Evolutionary conservation across 441 rosid species (phyloP).

Genomic region (Gossypium aridum): DNA sequence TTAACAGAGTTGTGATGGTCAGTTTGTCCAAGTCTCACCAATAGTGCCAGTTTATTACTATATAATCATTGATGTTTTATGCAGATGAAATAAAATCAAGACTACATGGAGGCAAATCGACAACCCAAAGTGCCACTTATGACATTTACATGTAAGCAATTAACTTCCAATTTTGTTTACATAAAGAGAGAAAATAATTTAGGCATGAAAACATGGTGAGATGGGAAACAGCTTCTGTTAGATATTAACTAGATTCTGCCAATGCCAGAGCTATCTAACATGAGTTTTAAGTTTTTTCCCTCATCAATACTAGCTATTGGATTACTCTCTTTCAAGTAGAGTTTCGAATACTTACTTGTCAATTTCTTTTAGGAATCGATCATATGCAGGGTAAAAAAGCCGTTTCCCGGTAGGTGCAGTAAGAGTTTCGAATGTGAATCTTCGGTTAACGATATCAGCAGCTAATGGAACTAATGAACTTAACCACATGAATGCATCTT

Average conservation of each 20-base stretch:
- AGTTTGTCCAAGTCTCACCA: neutral
- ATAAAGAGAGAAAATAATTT: no score
- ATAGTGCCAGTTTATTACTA: neutral
- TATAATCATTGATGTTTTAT: neutral
- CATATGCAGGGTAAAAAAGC: conserved; percentile 80
- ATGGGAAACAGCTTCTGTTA: neutral
- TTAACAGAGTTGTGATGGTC: neutral
- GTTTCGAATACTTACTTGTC: conserved; percentile 36
- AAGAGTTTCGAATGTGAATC: conserved; percentile 82
- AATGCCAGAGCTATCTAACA: neutral
- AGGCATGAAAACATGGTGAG: no score
- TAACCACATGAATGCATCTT: conserved; percentile 84
- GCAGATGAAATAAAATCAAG: neutral
- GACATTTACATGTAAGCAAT: neutral
- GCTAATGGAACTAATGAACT: conserved; percentile 61
- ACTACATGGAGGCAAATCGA: neutral
- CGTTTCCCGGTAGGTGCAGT: conserved; percentile 63
- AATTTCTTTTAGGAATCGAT: conserved; percentile 69
- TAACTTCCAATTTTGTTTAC: no score
- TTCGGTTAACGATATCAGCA: conserved; percentile 63
- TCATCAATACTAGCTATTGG: neutral
- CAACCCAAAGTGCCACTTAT: neutral
- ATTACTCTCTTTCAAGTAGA: conserved; percentile 3
- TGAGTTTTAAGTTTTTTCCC: neutral
- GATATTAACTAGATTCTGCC: neutral